A percentile compares a stretch with the other conserved stretches of the same genome.
phyloP scores from a whole-genome alignment of 768 basidiomycete genomes.

The Tulasnella calospora region DNA sequence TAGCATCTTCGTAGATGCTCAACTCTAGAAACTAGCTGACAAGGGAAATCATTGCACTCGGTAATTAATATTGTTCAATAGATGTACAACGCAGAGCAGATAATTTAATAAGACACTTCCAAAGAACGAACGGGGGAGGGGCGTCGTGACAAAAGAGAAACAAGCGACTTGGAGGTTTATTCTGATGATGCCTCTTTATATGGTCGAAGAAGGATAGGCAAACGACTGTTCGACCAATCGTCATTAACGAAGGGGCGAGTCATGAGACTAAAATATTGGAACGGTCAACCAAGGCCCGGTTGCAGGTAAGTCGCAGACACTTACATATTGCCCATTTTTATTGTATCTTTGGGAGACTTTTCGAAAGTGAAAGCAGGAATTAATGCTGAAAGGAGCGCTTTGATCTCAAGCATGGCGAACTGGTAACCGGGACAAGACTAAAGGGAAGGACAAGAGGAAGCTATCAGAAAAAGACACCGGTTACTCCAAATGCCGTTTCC shows the following conservation, averaged over 20 bases:
- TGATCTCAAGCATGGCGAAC: conserved; percentile 39
- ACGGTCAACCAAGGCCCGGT: background rate
- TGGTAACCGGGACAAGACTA: conserved; percentile 24
- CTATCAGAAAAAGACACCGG: no score
- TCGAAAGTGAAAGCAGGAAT: conserved; percentile 60
- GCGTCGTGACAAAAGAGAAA: background rate
- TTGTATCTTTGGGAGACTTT: conserved; percentile 1
- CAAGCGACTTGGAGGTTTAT: background rate
- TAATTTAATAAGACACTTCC: background rate
- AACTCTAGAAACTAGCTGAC: background rate
- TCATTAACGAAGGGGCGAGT: conserved; percentile 8
- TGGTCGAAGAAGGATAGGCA: background rate
- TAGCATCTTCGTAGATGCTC: background rate
- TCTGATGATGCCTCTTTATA: background rate
- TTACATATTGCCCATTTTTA: conserved; percentile 14
- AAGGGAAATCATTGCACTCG: background rate
- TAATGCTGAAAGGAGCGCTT: conserved; percentile 66
- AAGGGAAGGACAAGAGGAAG: background rate
- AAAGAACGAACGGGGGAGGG: background rate
- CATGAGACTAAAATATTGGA: background rate
- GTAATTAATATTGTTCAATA: background rate
- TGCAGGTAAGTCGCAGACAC: background rate
- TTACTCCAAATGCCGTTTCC: conserved; percentile 21
- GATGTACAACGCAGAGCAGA: background rate
- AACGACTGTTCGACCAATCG: background rate